Percentiles rank a stretch among this genome's conserved stretches.
These are phyloP conservation scores for Dryas alaskensis DNA, from an alignment of 306 rosid species.

Conservation along the genomic window DNA sequence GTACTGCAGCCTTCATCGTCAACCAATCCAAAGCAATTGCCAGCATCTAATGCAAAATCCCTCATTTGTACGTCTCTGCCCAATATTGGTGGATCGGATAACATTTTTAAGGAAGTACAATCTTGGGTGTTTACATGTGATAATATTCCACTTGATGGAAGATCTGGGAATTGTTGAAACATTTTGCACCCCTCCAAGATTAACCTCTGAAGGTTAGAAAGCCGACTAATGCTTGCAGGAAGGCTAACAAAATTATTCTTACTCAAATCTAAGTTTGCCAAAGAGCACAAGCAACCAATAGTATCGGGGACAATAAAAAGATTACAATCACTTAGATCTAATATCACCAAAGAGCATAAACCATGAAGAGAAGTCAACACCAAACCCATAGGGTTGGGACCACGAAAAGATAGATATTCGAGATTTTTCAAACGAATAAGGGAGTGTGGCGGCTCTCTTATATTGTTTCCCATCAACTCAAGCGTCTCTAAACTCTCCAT, in stretches of 20 bases:
- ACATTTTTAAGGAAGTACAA: not conserved
- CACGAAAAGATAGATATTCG: rapidly evolving
- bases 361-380: not conserved
- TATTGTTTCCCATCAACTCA: not conserved
- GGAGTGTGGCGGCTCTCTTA: not conserved
- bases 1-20: not conserved
- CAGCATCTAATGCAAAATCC: not conserved
- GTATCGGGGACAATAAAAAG: not conserved
- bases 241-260: constrained; percentile 17
- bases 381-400: not conserved
- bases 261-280: not conserved
- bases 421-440: not conserved
- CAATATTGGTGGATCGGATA: not conserved
- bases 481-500: not conserved
- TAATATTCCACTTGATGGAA: not conserved
- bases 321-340: not conserved
- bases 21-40: constrained; percentile 15
- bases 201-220: not conserved
- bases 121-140: rapidly evolving
- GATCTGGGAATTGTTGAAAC: constrained; percentile 9
- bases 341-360: not conserved
- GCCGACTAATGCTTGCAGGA: constrained; percentile 16
- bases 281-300: constrained; percentile 2
- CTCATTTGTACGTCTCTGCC: not conserved
- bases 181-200: not conserved